Evolutionary conservation across 345 rosid genomes (phyloP).

Genomic region (Pelargonium nanum): DNA sequence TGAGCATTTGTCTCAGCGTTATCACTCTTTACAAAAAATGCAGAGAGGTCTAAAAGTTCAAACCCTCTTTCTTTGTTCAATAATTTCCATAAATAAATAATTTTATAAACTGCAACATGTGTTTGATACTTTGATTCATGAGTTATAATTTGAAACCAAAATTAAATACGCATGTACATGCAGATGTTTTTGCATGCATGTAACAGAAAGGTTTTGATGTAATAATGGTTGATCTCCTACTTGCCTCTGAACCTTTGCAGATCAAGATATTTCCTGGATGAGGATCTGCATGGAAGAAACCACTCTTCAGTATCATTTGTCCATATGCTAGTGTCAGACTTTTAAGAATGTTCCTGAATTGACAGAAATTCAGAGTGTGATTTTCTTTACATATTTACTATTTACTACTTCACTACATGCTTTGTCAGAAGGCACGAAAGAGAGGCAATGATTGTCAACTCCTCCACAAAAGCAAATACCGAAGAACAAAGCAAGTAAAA

Average conservation of each 20-base stretch:
- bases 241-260: slow-evolving; percentile 81
- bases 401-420: too few species aligned
- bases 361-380: slow-evolving; percentile 7
- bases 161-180: not conserved
- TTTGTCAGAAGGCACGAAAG: too few species aligned
- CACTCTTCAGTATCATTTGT: slow-evolving; percentile 94
- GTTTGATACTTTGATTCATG: not conserved
- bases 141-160: too few species aligned
- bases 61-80: too few species aligned
- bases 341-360: slow-evolving; percentile 66
- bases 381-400: too few species aligned
- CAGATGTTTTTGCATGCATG: too few species aligned
- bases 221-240: slow-evolving; percentile 17
- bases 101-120: too few species aligned
- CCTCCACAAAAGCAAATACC: too few species aligned
- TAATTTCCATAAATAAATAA: too few species aligned
- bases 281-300: slow-evolving; percentile 95
- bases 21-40: not conserved
- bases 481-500: too few species aligned
- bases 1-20: too few species aligned
- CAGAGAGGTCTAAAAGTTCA: not conserved
- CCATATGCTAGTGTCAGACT: slow-evolving; percentile 82
- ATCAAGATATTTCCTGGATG: slow-evolving; percentile 96
- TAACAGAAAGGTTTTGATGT: not conserved
- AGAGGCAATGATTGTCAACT: too few species aligned